Conservation (phyloP, 768 basidiomycete genomes). For the Cystobasidium ongulense region DNA sequence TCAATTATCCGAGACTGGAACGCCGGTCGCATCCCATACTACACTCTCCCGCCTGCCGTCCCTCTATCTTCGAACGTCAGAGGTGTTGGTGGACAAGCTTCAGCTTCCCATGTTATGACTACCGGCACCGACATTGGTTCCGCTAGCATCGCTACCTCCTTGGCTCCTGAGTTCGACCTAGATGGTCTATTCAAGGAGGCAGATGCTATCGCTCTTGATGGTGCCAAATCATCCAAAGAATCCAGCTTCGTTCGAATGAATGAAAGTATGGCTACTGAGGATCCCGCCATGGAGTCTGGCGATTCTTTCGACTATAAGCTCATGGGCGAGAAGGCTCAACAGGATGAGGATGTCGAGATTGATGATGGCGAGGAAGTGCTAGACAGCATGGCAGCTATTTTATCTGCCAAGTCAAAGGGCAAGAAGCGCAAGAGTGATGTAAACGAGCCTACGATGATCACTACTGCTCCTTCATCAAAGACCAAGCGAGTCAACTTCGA, state of each 20-base stretch:
- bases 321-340: slow-evolving; percentile 32
- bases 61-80: slow-evolving; percentile 61
- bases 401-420: slow-evolving; percentile 26
- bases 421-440: slow-evolving; percentile 34
- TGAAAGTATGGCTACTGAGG: slow-evolving; percentile 46
- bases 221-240: slow-evolving; percentile 50
- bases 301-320: slow-evolving; percentile 23
- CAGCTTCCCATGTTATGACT: slow-evolving; percentile 9
- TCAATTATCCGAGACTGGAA: slow-evolving; percentile 88
- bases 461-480: slow-evolving; percentile 38
- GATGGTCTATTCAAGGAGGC: slow-evolving; percentile 72
- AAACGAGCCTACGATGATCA: slow-evolving; percentile 33
- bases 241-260: slow-evolving; percentile 45
- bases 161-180: slow-evolving; percentile 70
- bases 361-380: slow-evolving; percentile 33
- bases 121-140: slow-evolving; percentile 44
- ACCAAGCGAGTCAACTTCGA: slow-evolving; percentile 39
- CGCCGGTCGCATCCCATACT: slow-evolving; percentile 76
- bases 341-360: slow-evolving; percentile 15
- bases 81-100: neutral
- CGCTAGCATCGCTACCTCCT: slow-evolving; percentile 63
- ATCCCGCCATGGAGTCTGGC: slow-evolving; percentile 41
- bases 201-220: slow-evolving; percentile 67
- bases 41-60: slow-evolving; percentile 64
- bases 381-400: neutral